Evolutionary conservation across 192 early-diverging fungal genomes (phyloP), one percentile per base, ranked within the genome.

Genomic region (Coemansia sp.): DNA sequence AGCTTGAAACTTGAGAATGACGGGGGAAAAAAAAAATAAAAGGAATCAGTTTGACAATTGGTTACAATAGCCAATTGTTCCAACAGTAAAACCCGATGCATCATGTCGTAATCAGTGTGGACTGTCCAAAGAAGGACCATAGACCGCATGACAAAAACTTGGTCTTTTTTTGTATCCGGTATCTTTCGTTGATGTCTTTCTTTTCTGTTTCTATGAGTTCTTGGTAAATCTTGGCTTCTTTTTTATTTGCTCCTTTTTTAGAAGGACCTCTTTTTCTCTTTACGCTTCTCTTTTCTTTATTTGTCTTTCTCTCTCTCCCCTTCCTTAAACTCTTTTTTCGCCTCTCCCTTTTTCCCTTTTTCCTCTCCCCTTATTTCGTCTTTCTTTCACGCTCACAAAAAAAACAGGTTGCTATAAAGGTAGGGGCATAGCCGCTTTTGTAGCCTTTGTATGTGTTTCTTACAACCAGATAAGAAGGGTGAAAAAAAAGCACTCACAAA

Each of bases 221-320:
- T n/a, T 58, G 55, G 55, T 58, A 58, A 58, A 58, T 58, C 55
- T 58, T 58, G 55, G 30, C 55, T 17, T 32, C 16, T 7, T 35
- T 61, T 19, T 37, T 28, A 6, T 33, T 57, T 9, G 1, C 28
- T 33, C 55, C 6, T 37, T 59, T 59, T 37, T 37, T 37, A 33
- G 16, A 8, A 19, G 35, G 13, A 40, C 37, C 37, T 59, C 32
- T 55, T 59, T 28, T 59, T 28, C 42, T 21, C 40, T 59, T 67
- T 59, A 37, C 26, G 40, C 38, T 37, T 37, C 17, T 19, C 3
- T n/a, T 28, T 44, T 47, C 26, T 16, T 47, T 62, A 17, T 19
- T n/a, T 11, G 39, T 37, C 30, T 38, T 66, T 53, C 2, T 8
- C 42, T 37, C 7, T 38, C 11, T 30, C 32, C 30, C 11, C 6